Evolutionary conservation across 129 eudicot species (phyloP).

Genomic region (Cynara cardunculus): DNA sequence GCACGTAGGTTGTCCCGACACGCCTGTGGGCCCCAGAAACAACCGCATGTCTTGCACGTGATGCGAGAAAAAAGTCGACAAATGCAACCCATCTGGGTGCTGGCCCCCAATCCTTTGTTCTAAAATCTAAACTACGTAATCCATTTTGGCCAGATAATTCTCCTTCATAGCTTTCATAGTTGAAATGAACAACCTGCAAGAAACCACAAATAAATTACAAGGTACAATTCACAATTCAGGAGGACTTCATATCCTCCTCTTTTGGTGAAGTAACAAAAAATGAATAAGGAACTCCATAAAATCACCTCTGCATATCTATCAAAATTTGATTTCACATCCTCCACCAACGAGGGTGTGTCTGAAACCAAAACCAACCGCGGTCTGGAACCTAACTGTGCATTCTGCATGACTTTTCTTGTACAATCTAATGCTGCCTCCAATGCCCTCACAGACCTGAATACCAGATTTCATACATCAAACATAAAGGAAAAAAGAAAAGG

Average conservation of each 20-base stretch:
- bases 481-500: not conserved
- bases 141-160: slow-evolving; percentile 41
- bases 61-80: slow-evolving; percentile 88
- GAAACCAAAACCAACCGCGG: slow-evolving; percentile 79
- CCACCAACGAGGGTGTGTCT: slow-evolving; percentile 68
- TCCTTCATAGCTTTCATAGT: slow-evolving; percentile 62
- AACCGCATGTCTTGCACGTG: slow-evolving; percentile 73
- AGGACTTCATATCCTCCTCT: not conserved
- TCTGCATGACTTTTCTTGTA: slow-evolving; percentile 41
- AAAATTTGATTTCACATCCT: slow-evolving; percentile 46
- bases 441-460: slow-evolving; percentile 72
- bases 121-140: slow-evolving; percentile 35
- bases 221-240: not conserved
- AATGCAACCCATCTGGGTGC: slow-evolving; percentile 99
- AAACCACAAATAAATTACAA: slow-evolving; percentile 5
- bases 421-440: slow-evolving; percentile 67
- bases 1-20: slow-evolving; percentile 90
- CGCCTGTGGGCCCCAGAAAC: slow-evolving; percentile 91
- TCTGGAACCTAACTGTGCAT: slow-evolving; percentile 28
- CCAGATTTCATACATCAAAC: slow-evolving; percentile 6
- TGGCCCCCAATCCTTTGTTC: slow-evolving; percentile 90
- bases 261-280: not conserved
- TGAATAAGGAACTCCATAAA: not conserved
- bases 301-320: slow-evolving; percentile 66
- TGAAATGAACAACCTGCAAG: slow-evolving; percentile 70